These are phyloP conservation scores for Auricularia sp. DNA, from an alignment of 768 basidiomycete species.

Conservation along the genomic window DNA sequence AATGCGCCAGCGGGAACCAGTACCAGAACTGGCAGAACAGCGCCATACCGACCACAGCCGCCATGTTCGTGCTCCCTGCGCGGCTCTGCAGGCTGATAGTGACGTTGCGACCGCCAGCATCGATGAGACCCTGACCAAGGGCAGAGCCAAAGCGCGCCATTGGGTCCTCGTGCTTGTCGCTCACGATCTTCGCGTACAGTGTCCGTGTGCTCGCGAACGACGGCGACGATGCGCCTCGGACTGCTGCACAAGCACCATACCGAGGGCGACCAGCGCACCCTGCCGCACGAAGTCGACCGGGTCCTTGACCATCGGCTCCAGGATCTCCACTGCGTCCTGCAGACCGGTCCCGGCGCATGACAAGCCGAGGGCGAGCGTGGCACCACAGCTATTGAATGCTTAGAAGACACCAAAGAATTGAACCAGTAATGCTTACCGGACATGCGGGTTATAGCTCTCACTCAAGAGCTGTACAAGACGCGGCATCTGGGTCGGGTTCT, in stretches of 20 bases:
- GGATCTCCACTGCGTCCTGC: slow-evolving; percentile 89
- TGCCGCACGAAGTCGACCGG: slow-evolving; percentile 97
- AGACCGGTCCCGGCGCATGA: slow-evolving; percentile 96
- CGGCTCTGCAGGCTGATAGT: slow-evolving; percentile 90
- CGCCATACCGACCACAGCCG: slow-evolving; percentile 94
- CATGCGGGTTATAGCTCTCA: slow-evolving; percentile 98
- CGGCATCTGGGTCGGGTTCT: slow-evolving; percentile 92
- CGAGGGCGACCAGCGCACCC: slow-evolving; percentile 89
- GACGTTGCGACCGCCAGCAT: slow-evolving; percentile 93
- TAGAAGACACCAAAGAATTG: neutral
- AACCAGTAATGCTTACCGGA: slow-evolving; percentile 32
- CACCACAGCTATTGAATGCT: slow-evolving; percentile 47
- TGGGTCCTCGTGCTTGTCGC: slow-evolving; percentile 96
- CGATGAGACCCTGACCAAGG: slow-evolving; percentile 92
- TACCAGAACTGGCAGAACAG: slow-evolving; percentile 99
- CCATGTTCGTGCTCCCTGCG: slow-evolving; percentile 87
- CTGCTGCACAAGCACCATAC: slow-evolving; percentile 95
- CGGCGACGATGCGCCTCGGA: slow-evolving; percentile 83
- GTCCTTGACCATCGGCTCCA: slow-evolving; percentile 98
- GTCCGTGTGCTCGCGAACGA: slow-evolving; percentile 71
- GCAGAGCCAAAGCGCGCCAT: slow-evolving; percentile 98
- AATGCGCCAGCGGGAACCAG: slow-evolving; percentile 97
- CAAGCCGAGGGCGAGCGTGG: slow-evolving; percentile 91
- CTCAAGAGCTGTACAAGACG: slow-evolving; percentile 92
- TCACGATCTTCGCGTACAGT: slow-evolving; percentile 81